These are phyloP conservation scores for Metarhizium rileyi DNA, from an alignment of 2,329 filamentous ascomycete genomes.

Conservation along the genomic window DNA sequence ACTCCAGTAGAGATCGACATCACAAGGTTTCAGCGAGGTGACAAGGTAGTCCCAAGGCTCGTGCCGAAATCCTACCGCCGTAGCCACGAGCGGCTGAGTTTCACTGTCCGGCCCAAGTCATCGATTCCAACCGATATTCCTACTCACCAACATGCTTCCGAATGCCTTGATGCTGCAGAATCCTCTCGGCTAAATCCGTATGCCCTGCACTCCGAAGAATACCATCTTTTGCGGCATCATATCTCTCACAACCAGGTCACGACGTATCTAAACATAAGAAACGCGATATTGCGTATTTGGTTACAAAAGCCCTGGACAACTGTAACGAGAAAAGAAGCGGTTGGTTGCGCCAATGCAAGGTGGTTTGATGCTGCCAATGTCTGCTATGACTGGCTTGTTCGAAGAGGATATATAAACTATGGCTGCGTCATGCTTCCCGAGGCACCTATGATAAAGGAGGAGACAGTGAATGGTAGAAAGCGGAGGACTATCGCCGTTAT, in stretches of 20 bases:
- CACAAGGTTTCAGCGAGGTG: constrained; percentile 13
- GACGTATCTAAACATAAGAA: constrained; percentile 90
- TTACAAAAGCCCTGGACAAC: constrained; percentile 72
- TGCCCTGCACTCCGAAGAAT: constrained; percentile 75
- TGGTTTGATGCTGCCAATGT: constrained; percentile 86
- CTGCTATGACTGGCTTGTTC: constrained; percentile 85
- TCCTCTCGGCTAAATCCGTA: constrained; percentile 85
- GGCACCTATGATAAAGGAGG: constrained; percentile 32
- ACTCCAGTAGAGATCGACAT: constrained; percentile 41
- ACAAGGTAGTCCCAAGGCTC: constrained; percentile 10
- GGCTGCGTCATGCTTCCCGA: constrained; percentile 64
- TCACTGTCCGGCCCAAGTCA: constrained; percentile 62
- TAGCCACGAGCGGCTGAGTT: constrained; percentile 29
- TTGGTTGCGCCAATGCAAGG: constrained; percentile 78
- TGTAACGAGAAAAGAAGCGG: constrained; percentile 74
- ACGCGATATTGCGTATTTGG: constrained; percentile 88
- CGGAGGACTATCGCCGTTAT: constrained; percentile 75
- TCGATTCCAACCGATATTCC: constrained; percentile 73
- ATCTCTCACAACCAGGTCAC: constrained; percentile 86
- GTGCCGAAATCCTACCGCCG: constrained; percentile 17
- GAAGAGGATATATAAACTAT: constrained; percentile 92
- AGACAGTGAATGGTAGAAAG: constrained; percentile 28
- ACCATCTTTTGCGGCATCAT: constrained; percentile 67
- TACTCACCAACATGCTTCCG: constrained; percentile 71
- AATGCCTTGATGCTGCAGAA: constrained; percentile 84